These are phyloP conservation scores for Citrus cavaleriei DNA, from an alignment of 345 rosid species.

Conservation along the genomic window DNA sequence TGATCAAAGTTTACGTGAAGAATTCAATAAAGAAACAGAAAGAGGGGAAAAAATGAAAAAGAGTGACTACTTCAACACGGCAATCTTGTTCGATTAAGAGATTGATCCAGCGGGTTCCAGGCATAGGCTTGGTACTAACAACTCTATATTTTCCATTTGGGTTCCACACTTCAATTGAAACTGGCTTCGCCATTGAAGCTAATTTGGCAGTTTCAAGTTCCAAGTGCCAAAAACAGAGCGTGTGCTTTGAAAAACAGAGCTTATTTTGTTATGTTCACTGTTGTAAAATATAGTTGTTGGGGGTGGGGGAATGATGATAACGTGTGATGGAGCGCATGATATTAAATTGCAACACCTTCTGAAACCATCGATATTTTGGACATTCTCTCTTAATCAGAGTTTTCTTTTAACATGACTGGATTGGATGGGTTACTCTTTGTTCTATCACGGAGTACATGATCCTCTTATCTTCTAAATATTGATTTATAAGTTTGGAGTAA, in stretches of 20 bases:
- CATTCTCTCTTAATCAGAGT: neutral
- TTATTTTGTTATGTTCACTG: neutral
- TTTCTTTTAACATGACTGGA: neutral
- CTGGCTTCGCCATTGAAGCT: conserved; percentile 79
- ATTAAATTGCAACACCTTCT: neutral
- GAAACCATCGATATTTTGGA: neutral
- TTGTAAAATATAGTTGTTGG: neutral
- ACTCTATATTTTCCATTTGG: conserved; percentile 93
- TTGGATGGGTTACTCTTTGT: too few species aligned
- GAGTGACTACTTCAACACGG: conserved; percentile 71
- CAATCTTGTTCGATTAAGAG: conserved; percentile 85
- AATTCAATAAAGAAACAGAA: neutral
- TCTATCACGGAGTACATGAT: too few species aligned
- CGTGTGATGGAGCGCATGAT: neutral
- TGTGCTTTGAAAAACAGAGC: neutral
- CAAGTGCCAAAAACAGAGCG: neutral
- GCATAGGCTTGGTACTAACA: conserved; percentile 94
- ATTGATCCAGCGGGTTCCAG: conserved; percentile 98
- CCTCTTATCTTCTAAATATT: too few species aligned
- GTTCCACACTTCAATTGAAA: conserved; percentile 85
- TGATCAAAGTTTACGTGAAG: neutral
- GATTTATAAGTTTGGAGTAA: too few species aligned
- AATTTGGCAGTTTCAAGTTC: neutral
- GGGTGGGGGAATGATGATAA: neutral
- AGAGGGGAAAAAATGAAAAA: neutral